These are phyloP conservation scores for Wickerhamiella australiensis DNA, from an alignment of 805 yeast genomes.

Conservation along the genomic window DNA sequence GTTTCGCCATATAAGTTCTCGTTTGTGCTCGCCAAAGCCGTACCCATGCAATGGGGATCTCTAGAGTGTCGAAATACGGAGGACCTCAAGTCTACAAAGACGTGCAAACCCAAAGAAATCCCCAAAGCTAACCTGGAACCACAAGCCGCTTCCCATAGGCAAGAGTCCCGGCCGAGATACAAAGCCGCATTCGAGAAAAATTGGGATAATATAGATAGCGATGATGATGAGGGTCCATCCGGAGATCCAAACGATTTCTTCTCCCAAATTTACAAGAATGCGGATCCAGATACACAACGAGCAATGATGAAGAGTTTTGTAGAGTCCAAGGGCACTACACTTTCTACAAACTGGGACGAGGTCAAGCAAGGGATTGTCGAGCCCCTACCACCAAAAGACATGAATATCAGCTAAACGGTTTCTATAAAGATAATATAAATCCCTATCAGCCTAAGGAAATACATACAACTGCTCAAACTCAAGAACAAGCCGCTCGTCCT, in stretches of 20 bases:
- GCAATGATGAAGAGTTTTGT: constrained; percentile 95
- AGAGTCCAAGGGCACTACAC: constrained; percentile 89
- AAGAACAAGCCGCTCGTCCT: not conserved
- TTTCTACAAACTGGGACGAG: constrained; percentile 88
- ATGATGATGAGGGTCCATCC: constrained; percentile 32
- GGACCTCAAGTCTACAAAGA: not conserved
- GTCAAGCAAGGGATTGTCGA: constrained; percentile 56
- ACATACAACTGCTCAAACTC: constrained; percentile 6
- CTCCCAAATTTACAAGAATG: constrained; percentile 55
- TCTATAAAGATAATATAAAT: too few relatives aligned
- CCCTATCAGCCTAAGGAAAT: not conserved
- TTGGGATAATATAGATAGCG: constrained; percentile 50
- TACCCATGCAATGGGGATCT: constrained; percentile 37
- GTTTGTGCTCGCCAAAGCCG: constrained; percentile 42
- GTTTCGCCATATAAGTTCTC: constrained; percentile 69
- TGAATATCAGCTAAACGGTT: constrained; percentile 32
- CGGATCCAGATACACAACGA: constrained; percentile 74
- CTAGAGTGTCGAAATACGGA: not conserved
- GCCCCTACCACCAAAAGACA: constrained; percentile 63
- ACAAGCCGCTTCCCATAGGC: too few relatives aligned
- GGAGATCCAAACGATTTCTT: constrained; percentile 50
- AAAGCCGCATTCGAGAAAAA: constrained; percentile 56
- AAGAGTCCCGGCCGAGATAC: constrained; percentile 27
- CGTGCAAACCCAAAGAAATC: not conserved
- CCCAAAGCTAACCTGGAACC: not conserved